phyloP scores from a whole-genome alignment of 2,329 filamentous ascomycete genomes.

The Pseudocercospora ulei region DNA sequence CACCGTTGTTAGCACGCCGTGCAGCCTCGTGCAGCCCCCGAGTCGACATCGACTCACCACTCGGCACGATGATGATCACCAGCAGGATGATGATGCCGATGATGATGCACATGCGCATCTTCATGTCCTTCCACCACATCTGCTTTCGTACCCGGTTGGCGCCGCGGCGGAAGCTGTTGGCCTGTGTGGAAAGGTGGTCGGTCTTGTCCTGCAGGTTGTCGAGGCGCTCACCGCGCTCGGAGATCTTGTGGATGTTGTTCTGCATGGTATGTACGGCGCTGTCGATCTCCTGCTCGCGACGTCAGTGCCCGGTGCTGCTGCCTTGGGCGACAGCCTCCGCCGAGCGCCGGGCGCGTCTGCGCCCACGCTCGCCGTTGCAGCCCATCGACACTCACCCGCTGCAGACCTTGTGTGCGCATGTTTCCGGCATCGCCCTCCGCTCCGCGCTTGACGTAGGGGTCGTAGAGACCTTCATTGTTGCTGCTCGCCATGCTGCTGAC shows the following conservation, averaged over 20 bases:
- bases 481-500: conserved; percentile 20
- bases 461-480: conserved; percentile 24
- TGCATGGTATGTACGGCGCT: conserved; percentile 91
- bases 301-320: conserved; percentile 11
- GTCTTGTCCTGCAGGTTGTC: conserved; percentile 89
- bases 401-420: conserved; percentile 24
- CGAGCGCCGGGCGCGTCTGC: conserved; percentile 8
- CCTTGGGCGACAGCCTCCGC: conserved; percentile 11
- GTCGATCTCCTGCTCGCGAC: conserved; percentile 71
- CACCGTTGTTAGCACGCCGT: not conserved
- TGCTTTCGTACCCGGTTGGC: conserved; percentile 86
- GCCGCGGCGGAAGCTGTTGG: conserved; percentile 89
- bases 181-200: conserved; percentile 80
- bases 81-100: conserved; percentile 83
- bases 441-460: conserved; percentile 26
- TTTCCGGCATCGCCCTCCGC: conserved; percentile 20
- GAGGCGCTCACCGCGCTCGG: conserved; percentile 79
- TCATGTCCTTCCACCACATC: conserved; percentile 99
- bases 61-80: conserved; percentile 85
- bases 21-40: not conserved
- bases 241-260: conserved; percentile 95
- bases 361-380: conserved; percentile 3
- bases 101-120: conserved; percentile 97
- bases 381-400: conserved; percentile 17
- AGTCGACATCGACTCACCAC: conserved; percentile 49